phyloP scores from a whole-genome alignment of 768 basidiomycete species.

The Termitomyces sp. region DNA sequence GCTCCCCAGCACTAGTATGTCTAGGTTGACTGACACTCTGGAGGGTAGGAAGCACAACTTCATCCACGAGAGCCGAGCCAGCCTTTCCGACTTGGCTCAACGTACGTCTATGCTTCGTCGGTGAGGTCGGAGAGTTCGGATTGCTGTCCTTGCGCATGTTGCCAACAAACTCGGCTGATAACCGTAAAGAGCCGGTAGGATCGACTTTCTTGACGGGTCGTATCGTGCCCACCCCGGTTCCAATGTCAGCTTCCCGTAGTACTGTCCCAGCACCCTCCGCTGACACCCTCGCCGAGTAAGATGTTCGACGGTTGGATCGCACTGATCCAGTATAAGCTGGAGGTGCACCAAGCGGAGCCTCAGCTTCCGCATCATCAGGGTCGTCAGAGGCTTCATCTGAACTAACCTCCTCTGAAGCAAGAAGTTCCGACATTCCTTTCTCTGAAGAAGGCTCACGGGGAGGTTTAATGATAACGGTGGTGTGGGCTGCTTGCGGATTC shows the following conservation, averaged over 20 bases:
- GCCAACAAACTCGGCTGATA: constrained; percentile 83
- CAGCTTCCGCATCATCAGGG: constrained; percentile 26
- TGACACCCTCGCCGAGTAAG: constrained; percentile 74
- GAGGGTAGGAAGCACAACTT: constrained; percentile 80
- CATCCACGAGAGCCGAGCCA: constrained; percentile 71
- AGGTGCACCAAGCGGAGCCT: constrained; percentile 51
- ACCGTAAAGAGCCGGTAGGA: constrained; percentile 66
- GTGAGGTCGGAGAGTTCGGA: constrained; percentile 49
- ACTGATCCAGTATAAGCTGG: constrained; percentile 75
- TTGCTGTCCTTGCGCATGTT: constrained; percentile 57
- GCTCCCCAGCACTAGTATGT: constrained; percentile 2
- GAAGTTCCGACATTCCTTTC: constrained; percentile 40
- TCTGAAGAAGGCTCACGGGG: constrained; percentile 33
- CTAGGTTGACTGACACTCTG: constrained; percentile 49
- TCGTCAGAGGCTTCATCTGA: constrained; percentile 46
- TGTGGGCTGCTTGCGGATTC: constrained; percentile 58
- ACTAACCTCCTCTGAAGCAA: constrained; percentile 25
- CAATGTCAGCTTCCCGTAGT: constrained; percentile 79
- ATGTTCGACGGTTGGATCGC: constrained; percentile 63
- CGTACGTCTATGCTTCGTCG: constrained; percentile 47
- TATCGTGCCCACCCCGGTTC: constrained; percentile 86
- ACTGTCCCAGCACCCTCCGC: constrained; percentile 67
- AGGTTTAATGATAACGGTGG: constrained; percentile 70
- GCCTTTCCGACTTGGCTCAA: constrained; percentile 62
- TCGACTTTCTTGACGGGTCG: constrained; percentile 93